Conservation (phyloP, 495 filamentous ascomycete species). For the Neurospora sp. region DNA sequence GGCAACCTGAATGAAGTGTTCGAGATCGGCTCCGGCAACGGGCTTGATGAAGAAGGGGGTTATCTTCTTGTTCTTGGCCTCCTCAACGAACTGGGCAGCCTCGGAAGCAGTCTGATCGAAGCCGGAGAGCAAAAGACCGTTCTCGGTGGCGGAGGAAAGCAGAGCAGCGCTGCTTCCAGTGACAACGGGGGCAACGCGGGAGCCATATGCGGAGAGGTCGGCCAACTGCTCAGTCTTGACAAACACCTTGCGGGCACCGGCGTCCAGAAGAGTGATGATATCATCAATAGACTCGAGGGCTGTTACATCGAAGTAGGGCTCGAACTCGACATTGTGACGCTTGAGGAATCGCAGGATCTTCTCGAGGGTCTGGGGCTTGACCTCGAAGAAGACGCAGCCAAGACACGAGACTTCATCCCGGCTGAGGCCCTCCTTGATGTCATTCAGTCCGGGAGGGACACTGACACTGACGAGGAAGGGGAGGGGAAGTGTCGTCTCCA, state of each 20-base stretch:
- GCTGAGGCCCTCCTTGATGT: conserved; percentile 44
- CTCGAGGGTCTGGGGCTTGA: conserved; percentile 45
- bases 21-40: conserved; percentile 32
- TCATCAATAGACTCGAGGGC: conserved; percentile 56
- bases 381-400: conserved; percentile 63
- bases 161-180: conserved; percentile 15
- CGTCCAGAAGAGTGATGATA: conserved; percentile 69
- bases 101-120: conserved; percentile 33
- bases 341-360: conserved; percentile 57
- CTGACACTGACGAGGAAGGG: conserved; percentile 50
- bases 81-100: conserved; percentile 32
- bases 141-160: conserved; percentile 24
- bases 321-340: conserved; percentile 54
- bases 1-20: conserved; percentile 43
- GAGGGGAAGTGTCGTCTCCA: conserved; percentile 47
- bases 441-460: conserved; percentile 40
- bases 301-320: conserved; percentile 69
- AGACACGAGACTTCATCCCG: conserved; percentile 69
- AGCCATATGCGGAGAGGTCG: conserved; percentile 33
- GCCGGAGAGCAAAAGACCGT: conserved; percentile 35
- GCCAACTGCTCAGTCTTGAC: conserved; percentile 54
- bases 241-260: conserved; percentile 81
- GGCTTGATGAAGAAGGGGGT: conserved; percentile 38
- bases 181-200: conserved; percentile 33
- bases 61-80: conserved; percentile 36